Conservation (phyloP, 768 basidiomycete genomes). For the Suillus occidentalis region DNA sequence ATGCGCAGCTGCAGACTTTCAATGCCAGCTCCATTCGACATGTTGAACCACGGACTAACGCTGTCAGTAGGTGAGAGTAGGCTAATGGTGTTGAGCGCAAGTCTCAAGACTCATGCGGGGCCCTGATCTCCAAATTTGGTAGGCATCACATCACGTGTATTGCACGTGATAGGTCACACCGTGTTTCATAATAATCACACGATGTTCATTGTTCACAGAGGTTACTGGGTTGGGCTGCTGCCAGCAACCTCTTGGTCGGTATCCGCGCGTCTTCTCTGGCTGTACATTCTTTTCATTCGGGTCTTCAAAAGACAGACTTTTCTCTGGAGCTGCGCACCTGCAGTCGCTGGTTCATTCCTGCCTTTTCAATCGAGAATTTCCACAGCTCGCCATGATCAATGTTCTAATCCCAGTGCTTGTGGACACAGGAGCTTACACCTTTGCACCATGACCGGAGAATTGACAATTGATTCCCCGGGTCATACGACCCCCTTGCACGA, state of each 20-base stretch:
- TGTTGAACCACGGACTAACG: neutral
- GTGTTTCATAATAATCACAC: constrained; percentile 1
- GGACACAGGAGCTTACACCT: neutral
- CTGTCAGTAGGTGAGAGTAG: too few relatives aligned
- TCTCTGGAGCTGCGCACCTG: neutral
- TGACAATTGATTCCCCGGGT: neutral
- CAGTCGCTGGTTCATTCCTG: neutral
- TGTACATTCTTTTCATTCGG: neutral
- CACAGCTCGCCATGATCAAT: neutral
- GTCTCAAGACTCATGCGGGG: too few relatives aligned
- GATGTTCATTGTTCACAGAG: neutral
- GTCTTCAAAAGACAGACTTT: neutral
- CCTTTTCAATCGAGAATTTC: neutral
- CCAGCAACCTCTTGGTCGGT: neutral
- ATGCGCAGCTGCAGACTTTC: neutral
- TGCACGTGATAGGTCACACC: constrained; percentile 2
- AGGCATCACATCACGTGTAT: neutral
- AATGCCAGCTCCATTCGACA: neutral
- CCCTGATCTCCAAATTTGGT: too few relatives aligned
- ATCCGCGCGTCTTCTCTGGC: neutral
- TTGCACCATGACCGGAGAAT: constrained; percentile 1
- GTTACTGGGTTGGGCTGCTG: neutral
- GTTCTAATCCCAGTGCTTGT: neutral
- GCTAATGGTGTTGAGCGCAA: too few relatives aligned
- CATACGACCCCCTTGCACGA: constrained; percentile 16